Evolutionary conservation across 2,329 filamentous ascomycete genomes (phyloP).

Genomic region (Periconia sp.): DNA sequence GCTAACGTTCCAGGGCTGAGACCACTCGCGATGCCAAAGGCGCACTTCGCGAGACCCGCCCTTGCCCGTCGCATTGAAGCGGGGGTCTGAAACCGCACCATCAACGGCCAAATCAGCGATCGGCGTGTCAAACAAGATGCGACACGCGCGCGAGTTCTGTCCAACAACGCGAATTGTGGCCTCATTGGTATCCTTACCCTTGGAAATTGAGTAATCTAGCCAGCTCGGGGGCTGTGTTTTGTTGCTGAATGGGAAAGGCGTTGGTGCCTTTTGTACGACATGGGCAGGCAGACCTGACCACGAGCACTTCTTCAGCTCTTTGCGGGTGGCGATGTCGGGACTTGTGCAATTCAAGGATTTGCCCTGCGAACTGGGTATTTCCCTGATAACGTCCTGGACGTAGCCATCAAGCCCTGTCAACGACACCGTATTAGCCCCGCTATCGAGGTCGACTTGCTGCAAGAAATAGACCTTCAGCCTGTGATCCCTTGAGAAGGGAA

Average conservation of each 20-base stretch:
- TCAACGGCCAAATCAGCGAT: slow-evolving; percentile 69
- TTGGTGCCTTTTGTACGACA: slow-evolving; percentile 59
- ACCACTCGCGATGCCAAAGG: slow-evolving; percentile 84
- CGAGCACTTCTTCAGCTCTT: slow-evolving; percentile 68
- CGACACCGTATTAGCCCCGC: slow-evolving; percentile 71
- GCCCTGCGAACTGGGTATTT: slow-evolving; percentile 73
- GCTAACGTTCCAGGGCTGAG: slow-evolving; percentile 76
- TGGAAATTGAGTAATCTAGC: slow-evolving; percentile 69
- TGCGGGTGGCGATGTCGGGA: slow-evolving; percentile 49
- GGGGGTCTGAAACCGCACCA: slow-evolving; percentile 65
- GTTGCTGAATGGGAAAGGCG: slow-evolving; percentile 27
- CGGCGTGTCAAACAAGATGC: slow-evolving; percentile 72
- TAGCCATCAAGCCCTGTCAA: slow-evolving; percentile 44
- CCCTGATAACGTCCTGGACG: slow-evolving; percentile 63
- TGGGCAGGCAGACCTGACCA: slow-evolving; percentile 74
- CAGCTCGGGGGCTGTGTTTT: slow-evolving; percentile 52
- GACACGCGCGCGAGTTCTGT: slow-evolving; percentile 79
- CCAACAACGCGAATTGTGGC: slow-evolving; percentile 73
- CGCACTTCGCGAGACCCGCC: slow-evolving; percentile 71
- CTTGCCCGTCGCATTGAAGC: slow-evolving; percentile 69
- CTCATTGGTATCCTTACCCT: slow-evolving; percentile 53
- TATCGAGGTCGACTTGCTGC: slow-evolving; percentile 78
- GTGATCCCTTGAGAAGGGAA: slow-evolving; percentile 82
- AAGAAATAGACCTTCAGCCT: slow-evolving; percentile 88
- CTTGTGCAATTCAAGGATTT: slow-evolving; percentile 54